Conservation (phyloP, 1,139 yeast species). For the Debaryomyces fabryi region DNA sequence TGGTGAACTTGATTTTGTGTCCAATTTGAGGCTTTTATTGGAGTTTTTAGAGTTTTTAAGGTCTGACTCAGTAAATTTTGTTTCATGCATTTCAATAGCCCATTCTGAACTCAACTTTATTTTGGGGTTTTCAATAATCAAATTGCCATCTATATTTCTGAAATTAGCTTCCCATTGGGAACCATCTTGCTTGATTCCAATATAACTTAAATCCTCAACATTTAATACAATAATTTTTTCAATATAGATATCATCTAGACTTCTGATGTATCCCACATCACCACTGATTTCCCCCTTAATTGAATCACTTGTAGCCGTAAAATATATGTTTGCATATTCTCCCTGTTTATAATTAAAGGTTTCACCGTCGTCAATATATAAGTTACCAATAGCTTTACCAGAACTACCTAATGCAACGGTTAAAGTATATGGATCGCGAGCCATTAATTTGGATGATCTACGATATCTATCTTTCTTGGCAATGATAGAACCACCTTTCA, state of each 20-base stretch:
- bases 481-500: conserved; percentile 78
- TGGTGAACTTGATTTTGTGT: not conserved
- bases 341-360: conserved; percentile 60
- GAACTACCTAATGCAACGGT: conserved; percentile 58
- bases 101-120: conserved; percentile 54
- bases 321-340: conserved; percentile 44
- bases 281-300: conserved; percentile 12
- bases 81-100: conserved; percentile 32
- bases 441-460: conserved; percentile 78
- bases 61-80: not conserved
- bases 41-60: not conserved
- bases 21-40: not conserved
- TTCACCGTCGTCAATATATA: conserved; percentile 87
- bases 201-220: conserved; percentile 19
- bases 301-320: conserved; percentile 24
- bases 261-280: conserved; percentile 8
- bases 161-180: conserved; percentile 37
- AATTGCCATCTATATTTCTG: conserved; percentile 19
- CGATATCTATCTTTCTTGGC: conserved; percentile 73
- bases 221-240: conserved; percentile 67
- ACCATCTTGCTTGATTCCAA: conserved; percentile 37
- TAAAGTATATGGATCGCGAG: conserved; percentile 80
- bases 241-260: conserved; percentile 37
- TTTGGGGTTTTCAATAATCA: conserved; percentile 56
- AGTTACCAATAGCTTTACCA: conserved; percentile 52